Evolutionary conservation across 2,329 filamentous ascomycete species (phyloP).

Genomic region (Rutstroemia sp.): DNA sequence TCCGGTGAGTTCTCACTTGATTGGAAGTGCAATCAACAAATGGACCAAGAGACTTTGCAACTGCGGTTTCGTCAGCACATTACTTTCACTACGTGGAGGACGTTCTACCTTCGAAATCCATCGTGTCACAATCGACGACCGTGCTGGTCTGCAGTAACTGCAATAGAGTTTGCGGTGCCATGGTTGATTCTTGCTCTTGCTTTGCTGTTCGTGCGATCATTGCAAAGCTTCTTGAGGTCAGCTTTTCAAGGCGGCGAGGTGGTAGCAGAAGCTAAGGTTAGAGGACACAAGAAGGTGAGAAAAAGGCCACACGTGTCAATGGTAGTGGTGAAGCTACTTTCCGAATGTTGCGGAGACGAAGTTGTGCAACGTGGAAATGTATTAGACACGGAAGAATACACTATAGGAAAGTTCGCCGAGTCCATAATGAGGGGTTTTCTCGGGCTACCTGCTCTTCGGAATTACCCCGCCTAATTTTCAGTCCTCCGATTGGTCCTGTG

Average conservation of each 20-base stretch:
- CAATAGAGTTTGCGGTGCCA: slow-evolving; percentile 29
- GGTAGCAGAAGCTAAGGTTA: no score
- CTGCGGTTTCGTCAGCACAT: slow-evolving; percentile 24
- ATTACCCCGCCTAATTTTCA: no score
- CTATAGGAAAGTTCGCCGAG: no score
- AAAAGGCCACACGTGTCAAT: no score
- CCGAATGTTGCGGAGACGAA: no score
- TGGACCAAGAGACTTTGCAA: slow-evolving; percentile 38
- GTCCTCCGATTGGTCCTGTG: no score
- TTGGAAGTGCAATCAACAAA: slow-evolving; percentile 49
- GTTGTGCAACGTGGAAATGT: not conserved
- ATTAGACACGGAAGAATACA: no score
- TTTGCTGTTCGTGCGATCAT: not conserved
- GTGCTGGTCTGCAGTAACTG: slow-evolving; percentile 37
- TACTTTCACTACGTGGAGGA: not conserved
- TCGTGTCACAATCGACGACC: slow-evolving; percentile 45
- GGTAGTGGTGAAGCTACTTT: not conserved
- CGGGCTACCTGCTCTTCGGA: no score
- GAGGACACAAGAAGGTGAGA: no score
- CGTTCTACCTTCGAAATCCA: slow-evolving; percentile 38
- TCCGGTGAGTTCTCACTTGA: slow-evolving; percentile 32
- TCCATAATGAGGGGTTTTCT: no score
- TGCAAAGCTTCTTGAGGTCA: not conserved
- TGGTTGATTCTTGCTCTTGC: not conserved
- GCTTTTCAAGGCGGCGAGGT: not conserved